These are phyloP conservation scores for Nephelium lappaceum DNA, from an alignment of 345 rosid species.

Conservation along the genomic window DNA sequence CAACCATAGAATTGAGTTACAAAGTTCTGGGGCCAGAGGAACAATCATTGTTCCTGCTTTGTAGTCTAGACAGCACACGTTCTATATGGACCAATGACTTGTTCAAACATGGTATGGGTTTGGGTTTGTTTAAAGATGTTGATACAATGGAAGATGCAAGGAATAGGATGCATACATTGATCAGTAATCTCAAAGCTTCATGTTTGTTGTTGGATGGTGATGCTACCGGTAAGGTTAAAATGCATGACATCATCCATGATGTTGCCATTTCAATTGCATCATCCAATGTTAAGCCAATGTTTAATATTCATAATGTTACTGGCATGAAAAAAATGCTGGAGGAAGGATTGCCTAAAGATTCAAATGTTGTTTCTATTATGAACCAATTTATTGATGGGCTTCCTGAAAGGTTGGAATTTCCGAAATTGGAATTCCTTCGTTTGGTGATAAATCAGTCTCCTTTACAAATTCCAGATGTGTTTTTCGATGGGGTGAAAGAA, in stretches of 20 bases:
- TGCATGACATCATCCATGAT: constrained; percentile 29
- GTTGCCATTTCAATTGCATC: constrained; percentile 26
- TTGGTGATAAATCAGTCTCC: neutral
- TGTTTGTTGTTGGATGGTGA: constrained; percentile 23
- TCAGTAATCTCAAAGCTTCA: constrained; percentile 21
- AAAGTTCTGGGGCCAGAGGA: neutral
- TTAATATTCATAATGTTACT: constrained; percentile 3
- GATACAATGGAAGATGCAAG: constrained; percentile 4
- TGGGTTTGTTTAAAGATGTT: constrained; percentile 18
- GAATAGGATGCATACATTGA: neutral
- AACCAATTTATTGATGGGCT: constrained; percentile 4
- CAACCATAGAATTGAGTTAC: constrained; percentile 1
- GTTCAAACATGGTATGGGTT: constrained; percentile 18
- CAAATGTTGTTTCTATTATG: constrained; percentile 1
- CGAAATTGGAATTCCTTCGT: constrained; percentile 12
- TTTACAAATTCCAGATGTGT: neutral
- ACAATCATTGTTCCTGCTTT: neutral
- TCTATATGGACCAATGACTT: neutral
- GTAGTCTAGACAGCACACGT: neutral
- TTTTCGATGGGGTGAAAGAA: constrained; percentile 22
- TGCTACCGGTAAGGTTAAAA: constrained; percentile 2
- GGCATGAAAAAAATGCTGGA: constrained; percentile 1
- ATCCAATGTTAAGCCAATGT: neutral
- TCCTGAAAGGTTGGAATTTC: constrained; percentile 21
- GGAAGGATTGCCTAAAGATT: neutral